Evolutionary conservation across 306 rosid genomes (phyloP), one percentile per base, ranked within the genome.

Genomic region (Neltuma alba): DNA sequence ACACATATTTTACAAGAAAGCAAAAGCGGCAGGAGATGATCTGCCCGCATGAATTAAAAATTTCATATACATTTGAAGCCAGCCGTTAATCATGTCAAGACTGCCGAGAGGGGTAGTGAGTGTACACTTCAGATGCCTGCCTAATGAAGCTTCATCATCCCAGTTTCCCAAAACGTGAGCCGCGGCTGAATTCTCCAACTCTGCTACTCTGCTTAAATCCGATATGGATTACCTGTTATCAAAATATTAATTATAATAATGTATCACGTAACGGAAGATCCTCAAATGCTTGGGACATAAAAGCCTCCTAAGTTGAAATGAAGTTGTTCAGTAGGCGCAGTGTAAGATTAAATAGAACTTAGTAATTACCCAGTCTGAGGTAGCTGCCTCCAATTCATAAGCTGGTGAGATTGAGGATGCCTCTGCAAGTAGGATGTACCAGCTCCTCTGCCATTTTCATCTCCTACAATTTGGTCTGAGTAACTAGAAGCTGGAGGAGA

Each of bases 381-480:
- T 83, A 91, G 87, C 84, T 74, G 80, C 88, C 91, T 87, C 89
- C 98, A 93, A 60, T 91, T 93, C 61, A 91, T 75, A 66, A 91
- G 78, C 85, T 91, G 94, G 77, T 91, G 98, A 86, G 94, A 87
- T 86, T 85, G 97, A 81, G 94, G 98, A 86, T 91, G 98, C 74
- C 92, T 88, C 84, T 86, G 93, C 88, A 93, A 83, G 79, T 83
- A 93, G 9, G 98, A 89, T 21, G 96, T 80, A 70, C 92, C 80
- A 15, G 89, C 75, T 33, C 88, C 89, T 28, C 88, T 84, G 48
- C 97, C 91, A 75, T 74, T 93, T 72, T 93, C 98, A 33, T 93
- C 98, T 37, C 91, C 86, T 42, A 81, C 94, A 75, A 86, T 89
- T 80, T 91, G 98, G 83, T 93, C 98, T 0, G 93, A 72, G 84